A percentile compares a stretch with the other conserved stretches of the same genome.
These are phyloP conservation scores for Citrus trifoliata DNA, from an alignment of 345 rosid species.

Conservation along the genomic window DNA sequence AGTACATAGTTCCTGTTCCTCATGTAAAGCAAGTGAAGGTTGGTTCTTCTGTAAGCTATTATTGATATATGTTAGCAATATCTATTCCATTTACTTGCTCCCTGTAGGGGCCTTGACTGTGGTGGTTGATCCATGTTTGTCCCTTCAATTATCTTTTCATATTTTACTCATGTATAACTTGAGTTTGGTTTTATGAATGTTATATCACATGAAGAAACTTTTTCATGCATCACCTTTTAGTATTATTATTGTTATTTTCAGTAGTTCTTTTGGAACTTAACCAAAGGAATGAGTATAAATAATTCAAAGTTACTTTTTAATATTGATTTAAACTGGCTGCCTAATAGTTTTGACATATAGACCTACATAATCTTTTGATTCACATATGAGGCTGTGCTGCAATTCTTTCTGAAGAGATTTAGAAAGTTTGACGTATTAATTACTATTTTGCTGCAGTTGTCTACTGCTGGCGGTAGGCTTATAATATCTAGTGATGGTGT, in stretches of 20 bases:
- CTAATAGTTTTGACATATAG: background rate
- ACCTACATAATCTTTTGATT: background rate
- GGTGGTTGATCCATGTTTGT: conserved; percentile 7
- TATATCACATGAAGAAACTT: background rate
- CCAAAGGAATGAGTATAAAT: background rate
- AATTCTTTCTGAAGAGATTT: background rate
- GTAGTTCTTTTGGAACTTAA: background rate
- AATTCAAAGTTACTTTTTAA: background rate
- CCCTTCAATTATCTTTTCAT: background rate
- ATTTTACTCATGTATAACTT: background rate
- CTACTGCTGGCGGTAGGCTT: conserved; percentile 87
- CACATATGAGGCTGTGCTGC: background rate
- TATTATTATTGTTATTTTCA: background rate
- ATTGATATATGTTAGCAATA: conserved; percentile 3
- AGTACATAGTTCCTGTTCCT: conserved; percentile 97
- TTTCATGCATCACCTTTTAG: background rate
- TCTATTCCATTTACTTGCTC: conserved; percentile 1
- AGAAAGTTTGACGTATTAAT: conserved; percentile 1
- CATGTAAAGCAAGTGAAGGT: conserved; percentile 99
- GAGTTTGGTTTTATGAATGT: background rate
- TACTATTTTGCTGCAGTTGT: conserved; percentile 56
- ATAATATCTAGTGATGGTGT: conserved; percentile 97
- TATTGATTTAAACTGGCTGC: background rate
- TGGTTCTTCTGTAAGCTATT: conserved; percentile 18
- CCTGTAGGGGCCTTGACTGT: background rate